A percentile compares a stretch with the other conserved stretches of the same genome.
Conservation (phyloP, 1,139 yeast genomes). For the Saccharomyces hybrid region DNA sequence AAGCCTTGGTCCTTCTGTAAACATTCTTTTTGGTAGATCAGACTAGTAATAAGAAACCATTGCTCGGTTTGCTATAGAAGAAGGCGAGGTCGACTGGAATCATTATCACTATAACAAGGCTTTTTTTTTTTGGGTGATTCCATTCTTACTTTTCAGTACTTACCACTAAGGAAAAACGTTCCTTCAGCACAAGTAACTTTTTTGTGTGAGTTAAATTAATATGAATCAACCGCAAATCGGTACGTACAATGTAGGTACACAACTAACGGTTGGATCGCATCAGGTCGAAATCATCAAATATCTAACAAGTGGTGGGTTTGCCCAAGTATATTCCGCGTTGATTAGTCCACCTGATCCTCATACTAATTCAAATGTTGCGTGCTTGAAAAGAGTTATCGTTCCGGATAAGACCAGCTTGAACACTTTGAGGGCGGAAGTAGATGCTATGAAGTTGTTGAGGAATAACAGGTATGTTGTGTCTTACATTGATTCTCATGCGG, state of each 20-base stretch:
- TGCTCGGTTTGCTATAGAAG: background rate
- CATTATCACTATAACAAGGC: background rate
- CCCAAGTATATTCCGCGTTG: constrained; percentile 33
- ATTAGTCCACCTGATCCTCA: constrained; percentile 36
- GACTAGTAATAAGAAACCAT: background rate
- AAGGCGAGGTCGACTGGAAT: too few relatives aligned
- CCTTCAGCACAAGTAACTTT: background rate
- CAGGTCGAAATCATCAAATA: too few relatives aligned
- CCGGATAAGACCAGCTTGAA: constrained; percentile 44
- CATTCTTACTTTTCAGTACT: background rate
- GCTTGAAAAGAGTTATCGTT: constrained; percentile 66
- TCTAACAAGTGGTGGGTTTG: too few relatives aligned
- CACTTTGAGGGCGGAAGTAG: too few relatives aligned
- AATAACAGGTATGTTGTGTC: too few relatives aligned
- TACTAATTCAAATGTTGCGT: constrained; percentile 39
- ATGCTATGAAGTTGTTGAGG: too few relatives aligned
- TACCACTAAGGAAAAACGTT: background rate
- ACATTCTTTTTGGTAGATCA: background rate
- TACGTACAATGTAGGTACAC: constrained; percentile 12
- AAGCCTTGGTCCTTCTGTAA: background rate
- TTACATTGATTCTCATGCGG: too few relatives aligned
- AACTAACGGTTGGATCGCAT: too few relatives aligned
- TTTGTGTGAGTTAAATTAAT: background rate
- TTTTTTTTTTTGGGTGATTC: background rate
- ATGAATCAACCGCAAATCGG: constrained; percentile 29